Evolutionary conservation across 2,329 filamentous ascomycete species (phyloP).

Genomic region (Aspergillus jensenii): DNA sequence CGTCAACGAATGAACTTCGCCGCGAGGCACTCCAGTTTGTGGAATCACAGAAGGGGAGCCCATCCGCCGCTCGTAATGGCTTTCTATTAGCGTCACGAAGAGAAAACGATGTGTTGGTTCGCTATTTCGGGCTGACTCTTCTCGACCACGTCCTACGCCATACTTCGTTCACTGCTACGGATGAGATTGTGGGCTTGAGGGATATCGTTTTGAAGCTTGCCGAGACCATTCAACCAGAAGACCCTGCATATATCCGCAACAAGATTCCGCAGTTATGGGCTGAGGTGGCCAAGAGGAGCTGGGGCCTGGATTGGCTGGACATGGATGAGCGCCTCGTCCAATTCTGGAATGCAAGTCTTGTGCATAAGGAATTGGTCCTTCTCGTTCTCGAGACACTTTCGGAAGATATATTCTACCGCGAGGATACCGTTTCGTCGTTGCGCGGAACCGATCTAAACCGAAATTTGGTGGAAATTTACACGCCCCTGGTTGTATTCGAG

Average conservation of each 20-base stretch:
- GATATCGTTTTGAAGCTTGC: slow-evolving; percentile 78
- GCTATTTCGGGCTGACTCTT: slow-evolving; percentile 90
- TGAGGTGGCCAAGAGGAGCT: slow-evolving; percentile 87
- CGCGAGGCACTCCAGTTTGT: slow-evolving; percentile 82
- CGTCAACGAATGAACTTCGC: slow-evolving; percentile 76
- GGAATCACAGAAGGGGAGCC: slow-evolving; percentile 76
- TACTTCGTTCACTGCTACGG: slow-evolving; percentile 68
- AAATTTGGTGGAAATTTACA: slow-evolving; percentile 91
- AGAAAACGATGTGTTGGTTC: slow-evolving; percentile 74
- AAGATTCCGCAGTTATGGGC: slow-evolving; percentile 95
- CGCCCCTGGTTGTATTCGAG: slow-evolving; percentile 70
- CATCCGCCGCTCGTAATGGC: slow-evolving; percentile 80
- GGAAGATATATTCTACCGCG: slow-evolving; percentile 89
- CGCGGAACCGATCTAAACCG: slow-evolving; percentile 82
- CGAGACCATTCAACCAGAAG: slow-evolving; percentile 66
- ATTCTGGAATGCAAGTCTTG: slow-evolving; percentile 67
- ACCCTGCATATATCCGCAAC: slow-evolving; percentile 83
- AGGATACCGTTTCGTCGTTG: slow-evolving; percentile 81
- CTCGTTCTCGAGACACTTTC: slow-evolving; percentile 87
- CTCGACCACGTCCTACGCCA: slow-evolving; percentile 88
- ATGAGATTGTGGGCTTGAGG: slow-evolving; percentile 68
- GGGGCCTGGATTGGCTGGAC: slow-evolving; percentile 89
- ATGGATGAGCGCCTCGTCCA: slow-evolving; percentile 84
- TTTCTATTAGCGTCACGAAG: slow-evolving; percentile 77
- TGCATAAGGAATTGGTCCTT: slow-evolving; percentile 83